Evolutionary conservation across 768 basidiomycete species (phyloP), one percentile per base, ranked within the genome.

Genomic region (Agaricus subrufescens): DNA sequence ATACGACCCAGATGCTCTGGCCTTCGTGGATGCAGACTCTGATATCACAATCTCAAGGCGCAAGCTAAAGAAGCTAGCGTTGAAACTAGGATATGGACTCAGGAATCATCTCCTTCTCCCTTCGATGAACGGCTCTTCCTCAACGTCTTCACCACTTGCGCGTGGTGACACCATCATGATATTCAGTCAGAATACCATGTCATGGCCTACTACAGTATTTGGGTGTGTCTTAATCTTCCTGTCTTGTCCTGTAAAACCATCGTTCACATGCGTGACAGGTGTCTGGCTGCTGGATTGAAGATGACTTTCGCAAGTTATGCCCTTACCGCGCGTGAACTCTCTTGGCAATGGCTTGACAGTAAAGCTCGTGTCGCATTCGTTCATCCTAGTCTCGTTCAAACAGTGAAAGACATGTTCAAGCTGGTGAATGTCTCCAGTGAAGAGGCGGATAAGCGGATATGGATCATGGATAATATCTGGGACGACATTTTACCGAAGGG

Each of bases 61-160:
- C 14, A 51, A 63, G 23, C 52, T 67, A 14, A 64, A 63, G 50
- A 37, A 51, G 5, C 39, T 61, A 0, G 48, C 63, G 2, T 50
- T 68, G 19, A 59, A 58, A 6, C 56, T 68, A 7, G 67, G 56
- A 8, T 61, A 64, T 47, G 67, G 67, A 0, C 55, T 68, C 11
- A 58, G 60, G 27, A 60, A 62, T 49, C 57, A 65, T 19, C 46
- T 65, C 2, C 23, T 38, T 3, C 57, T 63, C 12, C 55, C 61
- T 8, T 49, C 37, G n/a, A 9, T 15, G 3, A 15, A 15, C 31
- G 43, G 15, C 27, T 46, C 29, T 11, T 34, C 34, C 2, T 8
- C 2, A 5, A n/a, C 29, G 10, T 29, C 26, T 12, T 38, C n/a
- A 42, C 50, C 46, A 7, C 46, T 61, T 2, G n/a, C 4, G 11